Conservation (phyloP, 2,329 filamentous ascomycete genomes). For the Gnomoniopsis sp. region DNA sequence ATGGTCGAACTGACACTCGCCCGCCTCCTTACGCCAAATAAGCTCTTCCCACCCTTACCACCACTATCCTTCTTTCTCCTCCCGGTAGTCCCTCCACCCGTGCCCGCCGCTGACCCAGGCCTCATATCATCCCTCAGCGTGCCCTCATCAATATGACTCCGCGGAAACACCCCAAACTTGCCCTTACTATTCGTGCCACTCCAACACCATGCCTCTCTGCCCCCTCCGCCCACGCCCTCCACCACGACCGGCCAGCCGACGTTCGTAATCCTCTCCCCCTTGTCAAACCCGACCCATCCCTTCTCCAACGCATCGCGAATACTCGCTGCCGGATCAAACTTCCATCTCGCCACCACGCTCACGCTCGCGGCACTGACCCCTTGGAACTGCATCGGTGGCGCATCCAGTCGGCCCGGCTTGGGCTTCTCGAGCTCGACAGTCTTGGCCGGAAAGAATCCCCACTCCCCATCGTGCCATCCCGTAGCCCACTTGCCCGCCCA, state of each 20-base stretch:
- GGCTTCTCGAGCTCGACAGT: slow-evolving; percentile 46
- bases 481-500: slow-evolving; percentile 56
- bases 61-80: slow-evolving; percentile 7
- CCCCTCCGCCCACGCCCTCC: slow-evolving; percentile 15
- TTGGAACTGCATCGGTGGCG: slow-evolving; percentile 29
- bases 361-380: slow-evolving; percentile 40
- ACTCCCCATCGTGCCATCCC: slow-evolving; percentile 53
- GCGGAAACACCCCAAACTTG: slow-evolving; percentile 31
- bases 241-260: slow-evolving; percentile 41
- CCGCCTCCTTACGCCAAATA: slow-evolving; percentile 11
- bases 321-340: slow-evolving; percentile 41
- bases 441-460: slow-evolving; percentile 48
- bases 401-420: slow-evolving; percentile 33
- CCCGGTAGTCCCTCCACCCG: background rate
- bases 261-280: slow-evolving; percentile 64
- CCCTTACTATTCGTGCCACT: slow-evolving; percentile 32
- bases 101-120: background rate
- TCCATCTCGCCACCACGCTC: slow-evolving; percentile 50
- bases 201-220: slow-evolving; percentile 34
- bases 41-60: slow-evolving; percentile 1
- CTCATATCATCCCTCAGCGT: slow-evolving; percentile 8
- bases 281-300: slow-evolving; percentile 60
- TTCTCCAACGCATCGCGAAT: slow-evolving; percentile 28
- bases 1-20: slow-evolving; percentile 1
- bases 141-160: slow-evolving; percentile 11